Evolutionary conservation across 176 grass and related monocot genomes (phyloP).

Genomic region (Phragmites australis): DNA sequence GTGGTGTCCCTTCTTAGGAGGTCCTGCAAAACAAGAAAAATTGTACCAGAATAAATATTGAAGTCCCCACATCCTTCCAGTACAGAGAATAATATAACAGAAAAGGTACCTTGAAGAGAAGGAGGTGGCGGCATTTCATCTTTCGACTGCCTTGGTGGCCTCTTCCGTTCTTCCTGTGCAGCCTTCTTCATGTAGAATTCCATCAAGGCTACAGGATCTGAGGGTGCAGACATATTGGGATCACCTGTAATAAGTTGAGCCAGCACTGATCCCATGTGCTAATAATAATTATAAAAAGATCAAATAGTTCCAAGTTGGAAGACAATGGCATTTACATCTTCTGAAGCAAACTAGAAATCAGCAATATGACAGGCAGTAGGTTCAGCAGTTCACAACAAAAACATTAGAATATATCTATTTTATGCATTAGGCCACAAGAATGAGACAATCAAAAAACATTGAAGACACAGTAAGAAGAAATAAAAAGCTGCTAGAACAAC

Average conservation of each 20-base stretch:
- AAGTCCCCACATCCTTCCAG: neutral
- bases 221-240: slow-evolving; percentile 35
- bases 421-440: neutral
- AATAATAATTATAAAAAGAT: neutral
- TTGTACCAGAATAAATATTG: neutral
- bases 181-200: slow-evolving; percentile 97
- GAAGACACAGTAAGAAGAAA: neutral
- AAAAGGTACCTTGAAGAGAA: slow-evolving; percentile 75
- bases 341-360: slow-evolving; percentile 7
- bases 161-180: slow-evolving; percentile 83
- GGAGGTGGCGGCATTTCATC: slow-evolving; percentile 98
- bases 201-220: slow-evolving; percentile 90
- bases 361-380: neutral
- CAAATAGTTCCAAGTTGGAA: neutral
- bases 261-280: slow-evolving; percentile 25
- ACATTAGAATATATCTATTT: neutral
- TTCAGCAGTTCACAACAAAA: neutral
- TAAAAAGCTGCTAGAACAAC: neutral
- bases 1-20: slow-evolving; percentile 89
- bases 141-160: slow-evolving; percentile 69
- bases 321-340: neutral
- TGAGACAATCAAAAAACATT: neutral
- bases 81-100: neutral
- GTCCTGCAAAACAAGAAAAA: slow-evolving; percentile 34
- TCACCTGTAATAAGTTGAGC: slow-evolving; percentile 42